Conservation (phyloP, 768 basidiomycete species). For the Pleurotus cornucopiae region DNA sequence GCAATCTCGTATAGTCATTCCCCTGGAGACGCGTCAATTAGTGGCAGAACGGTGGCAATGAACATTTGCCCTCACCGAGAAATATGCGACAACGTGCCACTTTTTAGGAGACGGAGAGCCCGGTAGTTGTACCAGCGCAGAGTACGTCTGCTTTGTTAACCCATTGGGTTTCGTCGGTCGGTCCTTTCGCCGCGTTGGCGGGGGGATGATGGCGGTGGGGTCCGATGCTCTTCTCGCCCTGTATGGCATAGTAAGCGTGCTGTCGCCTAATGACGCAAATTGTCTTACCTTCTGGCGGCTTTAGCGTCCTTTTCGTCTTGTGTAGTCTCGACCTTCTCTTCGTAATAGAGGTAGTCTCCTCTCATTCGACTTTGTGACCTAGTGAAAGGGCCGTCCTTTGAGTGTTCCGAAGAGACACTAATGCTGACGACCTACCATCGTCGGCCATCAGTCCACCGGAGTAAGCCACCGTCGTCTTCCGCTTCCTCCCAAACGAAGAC, state of each 20-base stretch:
- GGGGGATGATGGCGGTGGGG: slow-evolving; percentile 35
- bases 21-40: slow-evolving; percentile 34
- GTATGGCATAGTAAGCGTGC: background rate
- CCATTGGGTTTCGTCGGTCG: slow-evolving; percentile 56
- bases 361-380: slow-evolving; percentile 69
- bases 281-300: slow-evolving; percentile 46
- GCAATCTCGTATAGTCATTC: slow-evolving; percentile 64
- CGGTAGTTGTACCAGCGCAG: slow-evolving; percentile 48
- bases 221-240: slow-evolving; percentile 47
- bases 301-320: slow-evolving; percentile 57
- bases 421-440: slow-evolving; percentile 37
- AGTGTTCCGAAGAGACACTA: background rate
- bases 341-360: slow-evolving; percentile 60
- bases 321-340: slow-evolving; percentile 58
- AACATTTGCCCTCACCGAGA: slow-evolving; percentile 46
- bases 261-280: background rate
- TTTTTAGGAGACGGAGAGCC: slow-evolving; percentile 39
- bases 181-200: slow-evolving; percentile 50
- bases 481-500: slow-evolving; percentile 70
- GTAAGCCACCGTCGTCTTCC: slow-evolving; percentile 41
- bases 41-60: background rate
- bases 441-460: slow-evolving; percentile 64
- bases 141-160: slow-evolving; percentile 64
- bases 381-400: background rate
- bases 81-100: slow-evolving; percentile 77